Base-by-base conservation (phyloP, 1,284 basidiomycete genomes). In the Fomitiporia mediterranea region DNA sequence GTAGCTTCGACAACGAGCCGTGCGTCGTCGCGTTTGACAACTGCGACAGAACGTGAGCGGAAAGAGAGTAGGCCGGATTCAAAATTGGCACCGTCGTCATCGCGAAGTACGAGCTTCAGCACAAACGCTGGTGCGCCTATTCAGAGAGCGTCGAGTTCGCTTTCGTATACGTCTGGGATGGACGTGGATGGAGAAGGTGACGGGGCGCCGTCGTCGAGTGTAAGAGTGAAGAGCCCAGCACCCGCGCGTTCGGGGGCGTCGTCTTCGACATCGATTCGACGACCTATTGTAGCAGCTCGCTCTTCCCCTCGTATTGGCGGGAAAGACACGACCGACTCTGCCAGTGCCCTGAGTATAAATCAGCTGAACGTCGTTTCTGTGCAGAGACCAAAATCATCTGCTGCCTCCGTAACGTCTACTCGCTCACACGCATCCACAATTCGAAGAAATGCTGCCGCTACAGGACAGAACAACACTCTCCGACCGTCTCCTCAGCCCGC, bases 21-120 rank as follows among this genome's bases (percentile, higher is more conserved):
- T 17, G 51, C 57, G 28, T 55, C 62, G 15, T 49, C 48, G 4
- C 53, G 51, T 13, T 32, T 56, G 7, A 51, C 56, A 9, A 53
- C 52, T 30, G 43, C 60, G 68, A 55, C 46, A 61, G 57, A 64
- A 62, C 46, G 63, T 68, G 63, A 57, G 56, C 61, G 28, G 61
- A 53, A 67, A 63, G 34, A 52, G 57, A 13, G 65, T 62, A 7
- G 64, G 62, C 83, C 83, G 2, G 86, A 88, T 60, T 87, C 84
- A 3, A 87, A 88, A 62, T 72, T 87, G 7, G 84, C 82, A 0
- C 83, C 78, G 15, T 66, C 57, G 9, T 53, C 39, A 3, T 25
- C n/a, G 25, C 37, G 56, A 4, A 55, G 43, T 40, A 15, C 30
- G 21, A 58, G 51, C 40, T 38, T 47, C 6, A 54, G 13, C 9